phyloP scores from a whole-genome alignment of 768 basidiomycete species.

The Clathrus columnatus region DNA sequence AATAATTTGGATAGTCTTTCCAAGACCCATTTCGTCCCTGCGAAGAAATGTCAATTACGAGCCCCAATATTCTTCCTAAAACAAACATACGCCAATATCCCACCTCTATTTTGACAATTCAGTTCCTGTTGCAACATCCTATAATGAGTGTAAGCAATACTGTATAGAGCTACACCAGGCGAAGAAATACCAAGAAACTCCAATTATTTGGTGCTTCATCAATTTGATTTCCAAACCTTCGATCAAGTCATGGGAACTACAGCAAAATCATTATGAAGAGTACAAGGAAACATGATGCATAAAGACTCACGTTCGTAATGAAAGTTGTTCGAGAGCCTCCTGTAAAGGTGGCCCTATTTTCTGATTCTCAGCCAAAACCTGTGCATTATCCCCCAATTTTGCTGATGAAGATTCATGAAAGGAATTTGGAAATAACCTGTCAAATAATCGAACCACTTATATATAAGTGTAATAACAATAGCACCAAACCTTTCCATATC shows the following conservation, averaged over 20 bases:
- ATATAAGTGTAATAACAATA: background rate
- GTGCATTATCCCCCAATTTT: conserved; percentile 2
- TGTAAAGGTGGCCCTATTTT: conserved; percentile 5
- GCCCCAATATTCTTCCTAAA: too few relatives aligned
- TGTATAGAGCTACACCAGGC: background rate
- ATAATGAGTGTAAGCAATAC: background rate
- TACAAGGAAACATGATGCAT: background rate
- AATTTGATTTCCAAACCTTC: conserved; percentile 64
- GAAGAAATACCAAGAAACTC: conserved; percentile 50
- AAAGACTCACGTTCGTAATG: background rate
- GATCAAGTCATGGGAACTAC: conserved; percentile 46
- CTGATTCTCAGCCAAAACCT: background rate
- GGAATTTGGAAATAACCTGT: conserved; percentile 5
- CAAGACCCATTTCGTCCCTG: conserved; percentile 67
- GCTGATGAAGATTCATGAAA: conserved; percentile 2
- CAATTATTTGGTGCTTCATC: conserved; percentile 67
- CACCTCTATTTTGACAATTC: conserved; percentile 36
- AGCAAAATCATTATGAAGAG: background rate
- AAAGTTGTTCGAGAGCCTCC: conserved; percentile 1
- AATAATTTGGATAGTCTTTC: conserved; percentile 75
- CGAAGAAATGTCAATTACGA: background rate
- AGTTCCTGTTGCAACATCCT: conserved; percentile 57
- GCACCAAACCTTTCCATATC: conserved; percentile 1
- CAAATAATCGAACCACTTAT: background rate
- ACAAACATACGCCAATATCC: conserved; percentile 48